These are phyloP conservation scores for Periconia sp. DNA, from an alignment of 2,329 filamentous ascomycete genomes.

Conservation along the genomic window DNA sequence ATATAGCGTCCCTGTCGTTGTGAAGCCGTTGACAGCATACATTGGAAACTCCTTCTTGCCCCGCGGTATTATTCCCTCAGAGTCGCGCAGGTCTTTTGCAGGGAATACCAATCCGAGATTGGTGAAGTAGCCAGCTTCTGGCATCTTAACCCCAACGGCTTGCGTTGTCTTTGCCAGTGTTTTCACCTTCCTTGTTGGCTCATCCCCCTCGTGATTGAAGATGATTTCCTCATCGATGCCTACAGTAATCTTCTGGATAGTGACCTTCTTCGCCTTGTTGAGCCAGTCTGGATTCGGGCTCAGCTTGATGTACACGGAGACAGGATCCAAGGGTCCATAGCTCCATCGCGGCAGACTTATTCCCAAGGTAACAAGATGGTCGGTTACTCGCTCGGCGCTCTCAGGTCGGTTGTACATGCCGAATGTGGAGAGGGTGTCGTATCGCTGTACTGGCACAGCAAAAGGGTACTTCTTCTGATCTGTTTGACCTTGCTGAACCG, in stretches of 20 bases:
- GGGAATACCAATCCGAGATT: slow-evolving; percentile 92
- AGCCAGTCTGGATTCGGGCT: slow-evolving; percentile 92
- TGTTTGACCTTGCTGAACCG: slow-evolving; percentile 86
- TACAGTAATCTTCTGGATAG: slow-evolving; percentile 92
- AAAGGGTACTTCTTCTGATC: slow-evolving; percentile 91
- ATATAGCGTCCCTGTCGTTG: slow-evolving; percentile 90
- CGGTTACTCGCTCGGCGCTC: slow-evolving; percentile 80
- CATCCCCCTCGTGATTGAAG: slow-evolving; percentile 97
- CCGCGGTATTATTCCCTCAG: slow-evolving; percentile 84
- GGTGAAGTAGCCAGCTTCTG: slow-evolving; percentile 89
- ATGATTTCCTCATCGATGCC: slow-evolving; percentile 97
- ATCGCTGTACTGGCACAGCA: slow-evolving; percentile 87
- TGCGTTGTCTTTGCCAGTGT: slow-evolving; percentile 85
- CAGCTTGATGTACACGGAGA: slow-evolving; percentile 94
- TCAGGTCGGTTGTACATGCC: slow-evolving; percentile 99
- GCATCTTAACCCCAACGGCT: slow-evolving; percentile 79
- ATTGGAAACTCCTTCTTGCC: slow-evolving; percentile 87
- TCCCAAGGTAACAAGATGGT: slow-evolving; percentile 88
- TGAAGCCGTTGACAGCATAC: slow-evolving; percentile 89
- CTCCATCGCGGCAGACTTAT: slow-evolving; percentile 96
- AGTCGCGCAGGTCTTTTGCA: slow-evolving; percentile 83
- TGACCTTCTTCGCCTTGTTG: slow-evolving; percentile 87
- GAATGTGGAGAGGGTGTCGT: slow-evolving; percentile 97
- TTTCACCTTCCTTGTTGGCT: slow-evolving; percentile 88
- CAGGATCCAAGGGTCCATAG: slow-evolving; percentile 92